Base-by-base conservation (phyloP, 169 alveolate genomes). In the Eimeria praecox region DNA sequence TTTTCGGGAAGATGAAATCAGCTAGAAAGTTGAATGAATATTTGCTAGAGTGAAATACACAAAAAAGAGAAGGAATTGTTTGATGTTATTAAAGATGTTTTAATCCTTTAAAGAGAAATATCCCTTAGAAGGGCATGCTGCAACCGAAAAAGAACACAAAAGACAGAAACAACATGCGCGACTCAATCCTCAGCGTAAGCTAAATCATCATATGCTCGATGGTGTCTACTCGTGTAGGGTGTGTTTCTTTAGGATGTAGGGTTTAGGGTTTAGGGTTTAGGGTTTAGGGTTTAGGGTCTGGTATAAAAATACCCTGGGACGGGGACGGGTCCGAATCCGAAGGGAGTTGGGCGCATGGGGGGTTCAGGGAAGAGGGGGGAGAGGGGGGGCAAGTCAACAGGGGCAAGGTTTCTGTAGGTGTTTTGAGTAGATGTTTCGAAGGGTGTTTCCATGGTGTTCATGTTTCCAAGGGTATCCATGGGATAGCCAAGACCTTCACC, bases 331-430 rank as follows among this genome's bases (percentile, higher is more conserved):
- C 62, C 87, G 59, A 77, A 77, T n/a, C 87, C 62, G 87, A 77
- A 77, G 59, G 87, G 87, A 6, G 87, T 77, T 27, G 87, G 87
- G 10, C 18, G 40, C 87, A 77, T 77, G 35, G 62, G 62, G 59
- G 87, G 0, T 22, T 77, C 87, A 12, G 62, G 62, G 87, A 77
- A 77, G 87, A 77, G 20, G 46, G 66, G 66, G 66, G 66, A 9
- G 66, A 27, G 66, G 42, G 52, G 8, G n/a, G 82, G 40, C 9
- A 42, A 10, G 62, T 77, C 87, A 16, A 77, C 0, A 33, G 90
- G 90, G 42, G 90, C 73, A n/a, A 78, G 89, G 64, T 78, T 78
- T 52, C 89, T 52, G 89, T 78, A 44, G 89, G 16, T 38, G 33
- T 33, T 44, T 10, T 30, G 10, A 64, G 12, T 78, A 16, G 42